phyloP scores from a whole-genome alignment of 129 eudicot species.

The Flaveria trinervia region DNA sequence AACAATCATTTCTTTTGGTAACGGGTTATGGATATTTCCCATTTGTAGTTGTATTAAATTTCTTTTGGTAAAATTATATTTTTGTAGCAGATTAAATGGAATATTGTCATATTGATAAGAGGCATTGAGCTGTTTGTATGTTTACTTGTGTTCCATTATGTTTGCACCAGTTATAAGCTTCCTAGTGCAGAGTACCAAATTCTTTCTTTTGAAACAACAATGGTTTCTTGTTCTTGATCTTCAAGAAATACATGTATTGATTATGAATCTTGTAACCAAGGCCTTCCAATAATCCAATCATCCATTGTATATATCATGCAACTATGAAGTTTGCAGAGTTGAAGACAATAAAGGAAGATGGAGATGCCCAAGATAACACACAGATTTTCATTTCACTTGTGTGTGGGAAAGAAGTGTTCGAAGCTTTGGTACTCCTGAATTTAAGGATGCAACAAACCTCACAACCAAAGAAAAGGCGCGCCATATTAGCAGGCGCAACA shows the following conservation, averaged over 20 bases:
- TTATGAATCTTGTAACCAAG: background rate
- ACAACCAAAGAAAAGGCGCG: constrained; percentile 25
- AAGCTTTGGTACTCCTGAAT: constrained; percentile 25
- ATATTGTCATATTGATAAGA: constrained; percentile 10
- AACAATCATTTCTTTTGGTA: constrained; percentile 2
- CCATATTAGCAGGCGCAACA: constrained; percentile 21
- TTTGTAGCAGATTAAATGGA: constrained; percentile 41
- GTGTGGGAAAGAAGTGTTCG: background rate
- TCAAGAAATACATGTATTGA: background rate
- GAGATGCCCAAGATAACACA: too few relatives aligned
- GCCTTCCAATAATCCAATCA: background rate
- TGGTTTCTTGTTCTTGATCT: background rate
- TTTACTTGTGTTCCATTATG: constrained; percentile 11
- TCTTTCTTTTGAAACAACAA: background rate
- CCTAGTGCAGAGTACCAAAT: background rate
- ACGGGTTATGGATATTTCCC: background rate
- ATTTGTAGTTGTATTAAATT: constrained; percentile 25
- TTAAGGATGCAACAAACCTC: constrained; percentile 34
- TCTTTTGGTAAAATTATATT: constrained; percentile 27
- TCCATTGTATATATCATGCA: background rate
- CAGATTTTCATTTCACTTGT: background rate
- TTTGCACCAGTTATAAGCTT: constrained; percentile 21
- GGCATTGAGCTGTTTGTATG: constrained; percentile 24
- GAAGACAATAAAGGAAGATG: background rate
- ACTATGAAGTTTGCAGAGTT: background rate